phyloP scores from a whole-genome alignment of 305 asterid species.

The Fraxinus latifolia region DNA sequence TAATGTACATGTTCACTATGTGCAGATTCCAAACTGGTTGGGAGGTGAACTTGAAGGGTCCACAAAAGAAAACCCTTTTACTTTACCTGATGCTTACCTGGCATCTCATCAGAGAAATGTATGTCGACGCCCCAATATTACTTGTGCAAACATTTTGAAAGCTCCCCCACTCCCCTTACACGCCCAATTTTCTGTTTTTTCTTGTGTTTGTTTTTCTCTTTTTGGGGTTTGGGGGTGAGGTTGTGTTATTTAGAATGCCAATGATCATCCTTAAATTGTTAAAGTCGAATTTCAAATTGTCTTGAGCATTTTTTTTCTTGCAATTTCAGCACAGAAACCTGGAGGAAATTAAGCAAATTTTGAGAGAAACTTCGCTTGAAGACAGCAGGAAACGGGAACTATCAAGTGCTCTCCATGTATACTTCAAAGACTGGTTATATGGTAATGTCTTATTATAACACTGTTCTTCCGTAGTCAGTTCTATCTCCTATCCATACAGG shows the following conservation, averaged over 20 bases:
- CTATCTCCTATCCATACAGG: slow-evolving; percentile 5
- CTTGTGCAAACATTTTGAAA: not conserved
- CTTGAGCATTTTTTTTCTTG: not conserved
- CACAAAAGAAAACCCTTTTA: slow-evolving; percentile 77
- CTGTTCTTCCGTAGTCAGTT: not conserved
- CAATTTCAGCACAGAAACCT: slow-evolving; percentile 58
- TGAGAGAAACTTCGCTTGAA: slow-evolving; percentile 84
- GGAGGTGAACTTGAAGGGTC: slow-evolving; percentile 65
- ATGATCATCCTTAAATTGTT: not conserved
- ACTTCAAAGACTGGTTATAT: slow-evolving; percentile 94
- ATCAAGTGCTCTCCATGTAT: slow-evolving; percentile 76
- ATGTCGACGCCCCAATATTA: slow-evolving; percentile 19
- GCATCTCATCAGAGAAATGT: slow-evolving; percentile 87
- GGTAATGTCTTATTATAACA: slow-evolving; percentile 47
- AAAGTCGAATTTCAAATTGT: slow-evolving; percentile 6
- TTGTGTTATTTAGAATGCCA: not conserved
- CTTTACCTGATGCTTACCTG: slow-evolving; percentile 83
- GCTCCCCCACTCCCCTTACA: not conserved
- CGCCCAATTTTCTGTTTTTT: not conserved
- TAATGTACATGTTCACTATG: slow-evolving; percentile 19
- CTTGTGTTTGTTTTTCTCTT: not conserved
- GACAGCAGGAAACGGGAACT: slow-evolving; percentile 84
- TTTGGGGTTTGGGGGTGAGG: not conserved
- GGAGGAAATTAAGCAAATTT: slow-evolving; percentile 69
- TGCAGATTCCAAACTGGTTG: slow-evolving; percentile 84